Percentiles rank a stretch among this genome's conserved stretches.
Evolutionary conservation across 441 rosid genomes (phyloP).

Genomic region (Pelargonium cotyledonis): DNA sequence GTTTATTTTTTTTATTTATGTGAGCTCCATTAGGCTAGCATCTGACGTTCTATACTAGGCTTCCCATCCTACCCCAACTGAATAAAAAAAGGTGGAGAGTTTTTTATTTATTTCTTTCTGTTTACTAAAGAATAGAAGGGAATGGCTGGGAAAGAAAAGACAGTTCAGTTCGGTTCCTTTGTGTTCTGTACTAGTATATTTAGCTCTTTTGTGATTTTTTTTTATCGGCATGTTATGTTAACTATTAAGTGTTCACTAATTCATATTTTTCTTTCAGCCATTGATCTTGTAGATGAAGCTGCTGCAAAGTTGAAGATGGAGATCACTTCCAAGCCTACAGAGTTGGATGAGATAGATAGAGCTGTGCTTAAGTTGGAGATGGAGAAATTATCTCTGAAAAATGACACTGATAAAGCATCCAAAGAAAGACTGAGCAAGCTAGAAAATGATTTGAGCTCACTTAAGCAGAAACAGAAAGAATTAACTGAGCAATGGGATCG

Average conservation of each 20-base stretch:
- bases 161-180: background rate
- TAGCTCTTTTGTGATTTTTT: background rate
- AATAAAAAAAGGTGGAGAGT: background rate
- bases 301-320: slow-evolving; percentile 99
- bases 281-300: slow-evolving; percentile 97
- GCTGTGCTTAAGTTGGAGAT: slow-evolving; percentile 86
- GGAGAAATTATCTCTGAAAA: slow-evolving; percentile 77
- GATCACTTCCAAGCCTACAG: slow-evolving; percentile 97
- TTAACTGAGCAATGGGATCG: slow-evolving; percentile 95
- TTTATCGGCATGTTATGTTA: background rate
- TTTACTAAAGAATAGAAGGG: background rate
- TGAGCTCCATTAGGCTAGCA: background rate
- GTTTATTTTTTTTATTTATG: background rate
- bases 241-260: slow-evolving; percentile 1
- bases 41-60: background rate
- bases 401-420: slow-evolving; percentile 83
- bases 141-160: background rate
- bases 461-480: slow-evolving; percentile 73
- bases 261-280: slow-evolving; percentile 56
- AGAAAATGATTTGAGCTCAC: slow-evolving; percentile 54
- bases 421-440: slow-evolving; percentile 77
- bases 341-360: slow-evolving; percentile 94
- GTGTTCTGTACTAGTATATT: background rate
- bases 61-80: background rate
- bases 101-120: background rate